Percentiles rank a stretch among this genome's conserved stretches.
phyloP scores from a whole-genome alignment of 192 early-diverging fungal species.

The Mortierella hygrophila region DNA sequence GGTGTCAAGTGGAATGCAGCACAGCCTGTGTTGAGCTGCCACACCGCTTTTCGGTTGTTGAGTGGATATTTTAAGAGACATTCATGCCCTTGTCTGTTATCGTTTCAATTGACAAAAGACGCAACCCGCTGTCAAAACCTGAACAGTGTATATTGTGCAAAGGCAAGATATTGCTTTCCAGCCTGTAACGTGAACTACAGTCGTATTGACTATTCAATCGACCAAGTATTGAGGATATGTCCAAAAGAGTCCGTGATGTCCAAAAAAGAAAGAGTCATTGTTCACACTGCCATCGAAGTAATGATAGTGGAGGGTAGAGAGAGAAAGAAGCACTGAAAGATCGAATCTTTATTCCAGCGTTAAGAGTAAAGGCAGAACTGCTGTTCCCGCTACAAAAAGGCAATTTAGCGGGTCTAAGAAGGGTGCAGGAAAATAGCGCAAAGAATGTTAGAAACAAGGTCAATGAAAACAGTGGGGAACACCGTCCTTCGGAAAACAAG shows the following conservation, averaged over 20 bases:
- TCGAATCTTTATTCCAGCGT: slow-evolving; percentile 44
- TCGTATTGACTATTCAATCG: no score
- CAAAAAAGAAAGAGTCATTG: background rate
- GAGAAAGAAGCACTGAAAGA: slow-evolving; percentile 20
- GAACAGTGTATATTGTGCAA: no score
- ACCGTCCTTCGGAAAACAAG: background rate
- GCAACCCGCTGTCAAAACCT: no score
- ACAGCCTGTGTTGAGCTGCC: background rate
- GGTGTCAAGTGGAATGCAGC: background rate
- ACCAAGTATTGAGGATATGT: no score
- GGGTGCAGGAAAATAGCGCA: background rate
- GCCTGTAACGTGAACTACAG: no score
- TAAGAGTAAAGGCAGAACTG: slow-evolving; percentile 4
- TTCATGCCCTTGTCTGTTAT: background rate
- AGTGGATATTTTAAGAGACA: background rate
- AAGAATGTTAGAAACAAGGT: background rate
- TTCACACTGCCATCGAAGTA: background rate
- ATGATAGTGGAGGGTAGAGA: background rate
- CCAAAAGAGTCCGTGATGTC: background rate
- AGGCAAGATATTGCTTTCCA: no score
- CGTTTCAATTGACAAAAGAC: no score
- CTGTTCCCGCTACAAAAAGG: slow-evolving; percentile 11
- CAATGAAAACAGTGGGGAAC: background rate
- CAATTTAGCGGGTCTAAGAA: slow-evolving; percentile 34
- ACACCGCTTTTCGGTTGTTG: background rate